Conservation (phyloP, 129 eudicot species). For the Arctium minus region DNA sequence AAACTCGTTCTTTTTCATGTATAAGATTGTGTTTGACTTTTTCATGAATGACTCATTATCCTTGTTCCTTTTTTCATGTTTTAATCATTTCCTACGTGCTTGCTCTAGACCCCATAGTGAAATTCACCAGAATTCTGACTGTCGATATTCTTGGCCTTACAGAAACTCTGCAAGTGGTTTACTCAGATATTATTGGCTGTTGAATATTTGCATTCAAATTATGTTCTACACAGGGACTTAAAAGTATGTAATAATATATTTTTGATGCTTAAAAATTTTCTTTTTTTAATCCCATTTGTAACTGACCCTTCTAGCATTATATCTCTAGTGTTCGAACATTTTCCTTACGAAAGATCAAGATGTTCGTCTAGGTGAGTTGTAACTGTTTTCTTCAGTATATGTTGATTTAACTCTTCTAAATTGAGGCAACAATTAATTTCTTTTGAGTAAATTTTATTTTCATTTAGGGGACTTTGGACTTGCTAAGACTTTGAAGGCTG, state of each 20-base stretch:
- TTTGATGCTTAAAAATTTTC: constrained; percentile 12
- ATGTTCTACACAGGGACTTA: constrained; percentile 91
- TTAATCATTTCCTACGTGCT: neutral
- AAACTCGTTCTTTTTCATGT: neutral
- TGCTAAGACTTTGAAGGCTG: constrained; percentile 95
- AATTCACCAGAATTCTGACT: constrained; percentile 1
- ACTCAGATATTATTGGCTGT: constrained; percentile 91
- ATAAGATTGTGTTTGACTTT: neutral
- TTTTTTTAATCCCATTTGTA: neutral
- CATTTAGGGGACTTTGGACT: constrained; percentile 95
- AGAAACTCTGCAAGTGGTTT: constrained; percentile 96
- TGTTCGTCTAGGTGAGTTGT: constrained; percentile 84
- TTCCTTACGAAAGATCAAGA: constrained; percentile 97
- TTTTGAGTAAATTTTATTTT: constrained; percentile 6
- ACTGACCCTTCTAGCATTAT: constrained; percentile 16
- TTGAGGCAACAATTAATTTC: neutral
- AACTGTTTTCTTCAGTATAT: constrained; percentile 9
- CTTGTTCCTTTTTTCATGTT: neutral
- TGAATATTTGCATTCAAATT: constrained; percentile 89
- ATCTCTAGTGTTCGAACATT: constrained; percentile 88
- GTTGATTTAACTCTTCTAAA: neutral
- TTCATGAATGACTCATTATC: neutral
- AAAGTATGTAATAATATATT: constrained; percentile 50
- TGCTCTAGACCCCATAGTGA: neutral
- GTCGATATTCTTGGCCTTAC: constrained; percentile 18